Evolutionary conservation across 352 stramenopile genomes (phyloP).

Genomic region (Phytopythium cucurbitacearum): DNA sequence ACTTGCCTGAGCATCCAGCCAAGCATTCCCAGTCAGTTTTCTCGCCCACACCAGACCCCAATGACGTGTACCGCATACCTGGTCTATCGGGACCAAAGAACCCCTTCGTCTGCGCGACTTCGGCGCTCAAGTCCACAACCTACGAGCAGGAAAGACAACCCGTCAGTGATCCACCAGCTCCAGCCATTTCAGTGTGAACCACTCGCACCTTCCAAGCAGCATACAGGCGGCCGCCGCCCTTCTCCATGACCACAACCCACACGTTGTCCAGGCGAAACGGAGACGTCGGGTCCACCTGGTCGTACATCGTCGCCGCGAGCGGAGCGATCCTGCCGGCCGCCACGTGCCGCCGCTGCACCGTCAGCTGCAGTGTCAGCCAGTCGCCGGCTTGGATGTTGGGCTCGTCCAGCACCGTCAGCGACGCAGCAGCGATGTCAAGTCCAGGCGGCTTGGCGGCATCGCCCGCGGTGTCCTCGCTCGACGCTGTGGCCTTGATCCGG

Average conservation of each 20-base stretch:
- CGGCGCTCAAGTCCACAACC: slow-evolving; percentile 48
- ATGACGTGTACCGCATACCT: slow-evolving; percentile 22
- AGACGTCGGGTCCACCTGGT: slow-evolving; percentile 57
- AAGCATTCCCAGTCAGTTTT: background rate
- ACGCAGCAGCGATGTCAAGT: slow-evolving; percentile 22
- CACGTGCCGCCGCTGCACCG: slow-evolving; percentile 47
- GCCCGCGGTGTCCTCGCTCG: background rate
- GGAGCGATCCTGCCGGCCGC: slow-evolving; percentile 30
- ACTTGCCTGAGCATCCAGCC: slow-evolving; percentile 32
- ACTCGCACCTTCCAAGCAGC: slow-evolving; percentile 56
- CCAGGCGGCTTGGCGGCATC: slow-evolving; percentile 7
- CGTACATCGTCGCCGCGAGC: slow-evolving; percentile 61
- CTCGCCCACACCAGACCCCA: background rate
- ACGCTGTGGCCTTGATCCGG: slow-evolving; percentile 17
- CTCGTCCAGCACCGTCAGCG: slow-evolving; percentile 61
- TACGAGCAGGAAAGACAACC: slow-evolving; percentile 7
- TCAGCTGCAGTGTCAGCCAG: slow-evolving; percentile 71
- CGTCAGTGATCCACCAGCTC: slow-evolving; percentile 3
- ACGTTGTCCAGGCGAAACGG: slow-evolving; percentile 73
- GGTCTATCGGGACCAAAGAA: slow-evolving; percentile 60
- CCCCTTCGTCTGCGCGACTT: slow-evolving; percentile 42
- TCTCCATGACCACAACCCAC: slow-evolving; percentile 70
- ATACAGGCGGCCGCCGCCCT: slow-evolving; percentile 48
- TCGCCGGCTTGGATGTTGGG: slow-evolving; percentile 65
- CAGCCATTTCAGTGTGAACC: background rate